A percentile compares a stretch with the other conserved stretches of the same genome.
phyloP scores from a whole-genome alignment of 228 moss, liverwort and hornwort species.

The Sphagnum magellanicum region DNA sequence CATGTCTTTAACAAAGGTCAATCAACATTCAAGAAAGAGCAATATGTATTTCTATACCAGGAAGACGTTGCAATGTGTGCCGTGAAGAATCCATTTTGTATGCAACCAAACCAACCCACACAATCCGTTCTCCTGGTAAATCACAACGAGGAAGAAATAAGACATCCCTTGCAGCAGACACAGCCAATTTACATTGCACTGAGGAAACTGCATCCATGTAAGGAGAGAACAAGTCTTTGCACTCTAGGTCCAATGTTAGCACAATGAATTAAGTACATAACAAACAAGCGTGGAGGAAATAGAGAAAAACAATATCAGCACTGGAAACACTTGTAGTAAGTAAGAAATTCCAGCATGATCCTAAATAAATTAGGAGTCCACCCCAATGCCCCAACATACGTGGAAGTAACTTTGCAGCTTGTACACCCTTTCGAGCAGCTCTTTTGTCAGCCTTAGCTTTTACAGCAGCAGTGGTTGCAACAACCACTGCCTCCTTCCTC shows the following conservation, averaged over 20 bases:
- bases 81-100: slow-evolving; percentile 49
- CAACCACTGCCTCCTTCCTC: slow-evolving; percentile 58
- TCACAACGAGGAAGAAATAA: no score
- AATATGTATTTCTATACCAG: slow-evolving; percentile 12
- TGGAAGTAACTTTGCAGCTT: slow-evolving; percentile 27
- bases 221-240: no score
- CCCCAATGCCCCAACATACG: slow-evolving; percentile 9
- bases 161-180: no score
- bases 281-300: no score
- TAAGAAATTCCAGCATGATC: no score
- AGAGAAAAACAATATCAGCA: no score
- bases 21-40: not conserved
- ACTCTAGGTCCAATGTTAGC: no score
- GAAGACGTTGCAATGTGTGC: slow-evolving; percentile 40
- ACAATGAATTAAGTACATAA: no score
- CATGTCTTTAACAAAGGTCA: not conserved
- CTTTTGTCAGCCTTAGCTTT: slow-evolving; percentile 41
- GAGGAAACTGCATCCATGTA: no score
- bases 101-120: slow-evolving; percentile 44
- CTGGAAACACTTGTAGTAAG: no score
- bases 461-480: slow-evolving; percentile 30
- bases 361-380: not conserved
- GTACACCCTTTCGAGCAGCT: slow-evolving; percentile 23
- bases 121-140: slow-evolving; percentile 12
- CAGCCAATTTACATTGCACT: no score